phyloP scores from a whole-genome alignment of 169 alveolate species.

The Amoebophrya sp. region DNA sequence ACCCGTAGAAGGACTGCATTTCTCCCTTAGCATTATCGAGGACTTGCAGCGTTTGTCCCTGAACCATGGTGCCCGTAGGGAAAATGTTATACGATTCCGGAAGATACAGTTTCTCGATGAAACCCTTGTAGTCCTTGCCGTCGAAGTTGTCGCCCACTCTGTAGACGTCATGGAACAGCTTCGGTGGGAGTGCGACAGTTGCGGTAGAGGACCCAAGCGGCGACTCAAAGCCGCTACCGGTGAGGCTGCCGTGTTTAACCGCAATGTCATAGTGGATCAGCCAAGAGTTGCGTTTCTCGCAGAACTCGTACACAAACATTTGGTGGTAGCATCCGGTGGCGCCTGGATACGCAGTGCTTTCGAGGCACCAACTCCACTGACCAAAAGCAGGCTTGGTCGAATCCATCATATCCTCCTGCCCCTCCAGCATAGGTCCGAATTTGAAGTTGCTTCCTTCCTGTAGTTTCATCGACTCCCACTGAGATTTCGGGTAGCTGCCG shows the following conservation, averaged over 20 bases:
- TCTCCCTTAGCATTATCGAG: not conserved
- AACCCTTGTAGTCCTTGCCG: not conserved
- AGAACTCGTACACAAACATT: not conserved
- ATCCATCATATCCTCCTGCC: not conserved
- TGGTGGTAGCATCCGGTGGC: not conserved
- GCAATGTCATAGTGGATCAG: not conserved
- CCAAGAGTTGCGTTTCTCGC: not conserved
- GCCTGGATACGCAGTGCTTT: not conserved
- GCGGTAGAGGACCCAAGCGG: not conserved
- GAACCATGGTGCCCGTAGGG: not conserved
- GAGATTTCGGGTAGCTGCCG: not conserved
- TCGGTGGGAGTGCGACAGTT: not conserved
- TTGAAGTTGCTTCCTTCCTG: not conserved
- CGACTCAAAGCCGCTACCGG: not conserved
- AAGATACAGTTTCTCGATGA: not conserved
- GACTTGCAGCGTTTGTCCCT: not conserved
- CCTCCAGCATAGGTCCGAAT: not conserved
- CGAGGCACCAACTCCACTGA: not conserved
- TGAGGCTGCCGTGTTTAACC: not conserved
- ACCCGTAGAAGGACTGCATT: not conserved
- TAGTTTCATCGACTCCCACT: not conserved
- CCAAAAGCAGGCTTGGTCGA: not conserved
- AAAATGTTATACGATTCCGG: not conserved
- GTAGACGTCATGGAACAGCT: not conserved
- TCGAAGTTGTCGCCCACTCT: not conserved